A percentile compares a stretch with the other conserved stretches of the same genome.
These are phyloP conservation scores for Phytophthora pluvialis DNA, from an alignment of 352 stramenopile species.

Conservation along the genomic window DNA sequence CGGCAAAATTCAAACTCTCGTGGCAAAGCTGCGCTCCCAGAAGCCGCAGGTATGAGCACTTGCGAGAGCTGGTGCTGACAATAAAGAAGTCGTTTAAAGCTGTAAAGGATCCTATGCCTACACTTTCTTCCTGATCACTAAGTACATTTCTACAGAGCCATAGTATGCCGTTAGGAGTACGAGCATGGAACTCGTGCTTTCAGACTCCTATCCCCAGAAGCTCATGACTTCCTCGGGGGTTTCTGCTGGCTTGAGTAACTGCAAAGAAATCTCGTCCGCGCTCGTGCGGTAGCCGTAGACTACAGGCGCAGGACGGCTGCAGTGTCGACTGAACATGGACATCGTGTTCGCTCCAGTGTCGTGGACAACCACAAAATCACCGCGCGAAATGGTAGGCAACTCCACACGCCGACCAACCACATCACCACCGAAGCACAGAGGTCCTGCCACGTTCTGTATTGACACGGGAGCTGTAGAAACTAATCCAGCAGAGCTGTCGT, in stretches of 20 bases:
- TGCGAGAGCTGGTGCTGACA: not conserved
- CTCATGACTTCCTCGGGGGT: conserved; percentile 78
- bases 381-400: conserved; percentile 66
- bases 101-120: conserved; percentile 5
- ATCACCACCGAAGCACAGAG: conserved; percentile 93
- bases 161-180: not conserved
- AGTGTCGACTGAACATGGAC: conserved; percentile 89
- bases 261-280: conserved; percentile 58
- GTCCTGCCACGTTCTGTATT: conserved; percentile 88
- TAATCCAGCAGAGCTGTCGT: conserved; percentile 47
- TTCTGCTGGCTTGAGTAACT: conserved; percentile 80
- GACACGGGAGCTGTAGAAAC: conserved; percentile 48
- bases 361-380: conserved; percentile 88
- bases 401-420: conserved; percentile 70
- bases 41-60: conserved; percentile 50
- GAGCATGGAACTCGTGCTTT: not conserved
- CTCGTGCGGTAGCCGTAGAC: conserved; percentile 81
- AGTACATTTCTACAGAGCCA: conserved; percentile 20
- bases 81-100: conserved; percentile 18
- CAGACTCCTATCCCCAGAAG: conserved; percentile 64
- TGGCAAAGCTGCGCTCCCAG: conserved; percentile 82
- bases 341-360: conserved; percentile 91
- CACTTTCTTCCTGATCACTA: conserved; percentile 7
- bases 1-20: conserved; percentile 92
- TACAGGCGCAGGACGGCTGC: conserved; percentile 77